These are phyloP conservation scores for Penicillium frequentans DNA, from an alignment of 2,329 filamentous ascomycete genomes.

Conservation along the genomic window DNA sequence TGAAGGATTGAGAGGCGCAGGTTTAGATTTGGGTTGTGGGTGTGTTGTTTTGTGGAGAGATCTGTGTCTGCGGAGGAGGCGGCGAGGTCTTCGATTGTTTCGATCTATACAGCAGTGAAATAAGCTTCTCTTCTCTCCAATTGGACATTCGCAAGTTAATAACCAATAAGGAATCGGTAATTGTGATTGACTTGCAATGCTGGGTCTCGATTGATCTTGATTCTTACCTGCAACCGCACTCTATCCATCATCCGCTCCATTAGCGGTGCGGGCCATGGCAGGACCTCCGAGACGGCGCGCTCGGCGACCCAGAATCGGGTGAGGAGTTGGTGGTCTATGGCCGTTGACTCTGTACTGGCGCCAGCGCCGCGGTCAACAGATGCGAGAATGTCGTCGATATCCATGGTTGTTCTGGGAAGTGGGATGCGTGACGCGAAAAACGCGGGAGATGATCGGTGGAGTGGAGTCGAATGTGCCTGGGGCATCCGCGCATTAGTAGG, in stretches of 20 bases:
- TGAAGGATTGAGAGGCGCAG: constrained; percentile 93
- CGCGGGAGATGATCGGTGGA: constrained; percentile 27
- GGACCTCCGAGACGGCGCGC: constrained; percentile 82
- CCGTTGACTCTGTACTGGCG: constrained; percentile 36
- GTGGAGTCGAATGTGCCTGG: constrained; percentile 36
- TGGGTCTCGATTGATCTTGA: neutral
- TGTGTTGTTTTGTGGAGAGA: constrained; percentile 48
- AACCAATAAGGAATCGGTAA: neutral
- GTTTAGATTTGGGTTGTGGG: constrained; percentile 87
- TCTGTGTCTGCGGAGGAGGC: constrained; percentile 44
- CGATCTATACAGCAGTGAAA: constrained; percentile 46
- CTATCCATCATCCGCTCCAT: constrained; percentile 79
- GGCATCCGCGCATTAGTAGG: constrained; percentile 24
- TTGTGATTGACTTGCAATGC: neutral
- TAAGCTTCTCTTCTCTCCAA: neutral
- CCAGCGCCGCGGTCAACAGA: constrained; percentile 65
- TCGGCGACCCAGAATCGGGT: constrained; percentile 94
- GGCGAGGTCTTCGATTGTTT: constrained; percentile 64
- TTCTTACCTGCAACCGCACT: constrained; percentile 60
- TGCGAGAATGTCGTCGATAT: constrained; percentile 77
- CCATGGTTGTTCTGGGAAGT: constrained; percentile 51
- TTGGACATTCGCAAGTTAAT: neutral
- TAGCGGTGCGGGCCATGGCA: constrained; percentile 72
- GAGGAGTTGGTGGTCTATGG: constrained; percentile 76
- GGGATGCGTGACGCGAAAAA: constrained; percentile 24